Evolutionary conservation across 768 basidiomycete genomes (phyloP), one percentile per base, ranked within the genome.

Genomic region (Leccinum barrowsii): DNA sequence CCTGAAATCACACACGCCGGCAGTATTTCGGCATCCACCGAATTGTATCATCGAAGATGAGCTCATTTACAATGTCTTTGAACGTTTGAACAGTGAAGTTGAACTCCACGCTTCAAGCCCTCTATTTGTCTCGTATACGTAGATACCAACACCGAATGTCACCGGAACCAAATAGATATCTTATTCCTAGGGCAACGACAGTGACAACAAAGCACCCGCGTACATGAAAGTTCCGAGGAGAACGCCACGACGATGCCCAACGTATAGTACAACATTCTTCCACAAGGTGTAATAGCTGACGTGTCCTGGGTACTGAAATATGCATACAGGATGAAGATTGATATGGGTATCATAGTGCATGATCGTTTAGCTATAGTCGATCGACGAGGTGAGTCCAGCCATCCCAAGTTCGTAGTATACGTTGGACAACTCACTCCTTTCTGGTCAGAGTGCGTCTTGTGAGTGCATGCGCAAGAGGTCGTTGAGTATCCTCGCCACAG

Each of bases 401-500:
- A 26, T 37, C 28, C 47, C 11, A 8, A 48, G 19, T 24, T 10
- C 30, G 35, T 28, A 7, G 40, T 34, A 11, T 10, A 10, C 11
- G 17, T 42, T 10, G 7, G 30, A 52, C n/a, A 66, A 66, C 70
- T 72, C 48, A 73, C 70, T 68, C 68, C 62, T 59, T 60, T 42
- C 69, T 21, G 65, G 67, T 61, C 72, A 73, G 71, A 76, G 72
- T 21, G 67, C 53, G 56, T 73, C 74, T 50, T 76, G 75, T 60
- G 70, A 65, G 50, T 81, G 80, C 67, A 77, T 75, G 63, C 77
- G 81, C 77, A 91, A 75, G 54, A 92, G 75, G 65, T 88, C 85
- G 72, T 87, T 90, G 57, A 92, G 77, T 69, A 77, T 81, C 62
- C 90, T 78, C 51, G 83, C 85, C 53, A 93, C 90, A 28, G 74